Conservation (phyloP, 768 basidiomycete genomes). For the Hygrophorus russula region DNA sequence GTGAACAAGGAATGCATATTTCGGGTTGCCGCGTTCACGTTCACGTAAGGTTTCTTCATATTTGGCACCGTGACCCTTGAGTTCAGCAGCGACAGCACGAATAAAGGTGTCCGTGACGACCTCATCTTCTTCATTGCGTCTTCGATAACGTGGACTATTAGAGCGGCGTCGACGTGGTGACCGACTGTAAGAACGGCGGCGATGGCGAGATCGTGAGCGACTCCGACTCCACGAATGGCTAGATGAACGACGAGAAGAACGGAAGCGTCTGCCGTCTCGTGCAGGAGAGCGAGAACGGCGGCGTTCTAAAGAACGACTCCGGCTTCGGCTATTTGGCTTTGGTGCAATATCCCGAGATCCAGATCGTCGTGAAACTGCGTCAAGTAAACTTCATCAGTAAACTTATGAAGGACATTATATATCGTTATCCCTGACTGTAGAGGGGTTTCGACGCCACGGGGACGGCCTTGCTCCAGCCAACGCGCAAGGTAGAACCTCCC, state of each 20-base stretch:
- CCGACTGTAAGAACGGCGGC: constrained; percentile 25
- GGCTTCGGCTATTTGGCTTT: constrained; percentile 25
- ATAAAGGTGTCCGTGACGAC: constrained; percentile 80
- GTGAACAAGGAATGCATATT: constrained; percentile 66
- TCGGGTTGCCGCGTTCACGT: constrained; percentile 70
- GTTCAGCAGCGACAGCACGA: constrained; percentile 74
- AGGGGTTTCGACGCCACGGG: constrained; percentile 68
- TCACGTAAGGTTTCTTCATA: constrained; percentile 69
- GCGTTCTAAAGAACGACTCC: constrained; percentile 28
- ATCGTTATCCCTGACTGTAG: constrained; percentile 49
- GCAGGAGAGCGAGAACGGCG: constrained; percentile 28
- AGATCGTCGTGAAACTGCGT: constrained; percentile 4
- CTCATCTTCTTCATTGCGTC: constrained; percentile 44
- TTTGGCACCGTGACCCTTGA: constrained; percentile 66
- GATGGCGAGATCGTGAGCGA: constrained; percentile 16
- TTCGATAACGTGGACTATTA: constrained; percentile 37
- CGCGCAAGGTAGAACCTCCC: constrained; percentile 80
- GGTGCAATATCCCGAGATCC: constrained; percentile 9
- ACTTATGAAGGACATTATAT: neutral
- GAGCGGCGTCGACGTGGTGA: constrained; percentile 39
- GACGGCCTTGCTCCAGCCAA: constrained; percentile 97
- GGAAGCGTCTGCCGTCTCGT: constrained; percentile 22
- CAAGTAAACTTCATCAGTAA: constrained; percentile 4
- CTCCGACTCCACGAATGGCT: too few species aligned
- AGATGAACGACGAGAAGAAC: constrained; percentile 28